Conservation (phyloP, 805 yeast genomes). For the Alloascoidea hylecoeti region DNA sequence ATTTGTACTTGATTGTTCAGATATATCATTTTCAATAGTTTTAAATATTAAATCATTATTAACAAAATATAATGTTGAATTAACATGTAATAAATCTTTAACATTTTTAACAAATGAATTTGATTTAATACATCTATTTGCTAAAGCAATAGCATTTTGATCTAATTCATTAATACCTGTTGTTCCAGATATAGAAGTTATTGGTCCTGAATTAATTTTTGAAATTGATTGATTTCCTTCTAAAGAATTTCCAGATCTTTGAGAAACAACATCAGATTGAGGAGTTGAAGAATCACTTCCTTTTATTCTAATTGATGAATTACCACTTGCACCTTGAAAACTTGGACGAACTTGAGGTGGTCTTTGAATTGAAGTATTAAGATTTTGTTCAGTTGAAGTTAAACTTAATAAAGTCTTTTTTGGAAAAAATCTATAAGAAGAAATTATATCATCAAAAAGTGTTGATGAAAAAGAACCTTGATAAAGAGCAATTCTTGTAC, state of each 20-base stretch:
- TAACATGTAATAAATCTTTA: slow-evolving; percentile 51
- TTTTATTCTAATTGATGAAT: background rate
- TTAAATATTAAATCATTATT: slow-evolving; percentile 46
- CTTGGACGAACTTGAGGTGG: too few relatives aligned
- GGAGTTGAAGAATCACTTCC: background rate
- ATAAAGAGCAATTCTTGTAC: slow-evolving; percentile 39
- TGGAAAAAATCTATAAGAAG: slow-evolving; percentile 43
- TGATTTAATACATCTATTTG: background rate
- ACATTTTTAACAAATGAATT: slow-evolving; percentile 16
- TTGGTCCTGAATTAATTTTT: too few relatives aligned
- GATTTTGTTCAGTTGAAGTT: too few relatives aligned
- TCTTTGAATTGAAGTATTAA: too few relatives aligned
- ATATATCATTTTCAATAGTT: slow-evolving; percentile 22
- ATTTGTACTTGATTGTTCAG: background rate
- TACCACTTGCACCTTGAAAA: too few relatives aligned
- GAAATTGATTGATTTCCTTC: too few relatives aligned
- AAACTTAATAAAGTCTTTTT: too few relatives aligned
- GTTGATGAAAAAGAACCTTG: slow-evolving; percentile 54
- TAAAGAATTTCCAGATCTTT: too few relatives aligned
- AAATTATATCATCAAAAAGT: slow-evolving; percentile 42
- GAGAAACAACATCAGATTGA: background rate
- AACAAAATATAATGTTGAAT: slow-evolving; percentile 40
- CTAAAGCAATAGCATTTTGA: slow-evolving; percentile 2
- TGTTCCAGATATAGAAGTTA: too few relatives aligned
- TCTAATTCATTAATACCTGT: slow-evolving; percentile 36